Evolutionary conservation across 306 rosid genomes (phyloP), one percentile per base, ranked within the genome.

Genomic region (Castanea crenata): DNA sequence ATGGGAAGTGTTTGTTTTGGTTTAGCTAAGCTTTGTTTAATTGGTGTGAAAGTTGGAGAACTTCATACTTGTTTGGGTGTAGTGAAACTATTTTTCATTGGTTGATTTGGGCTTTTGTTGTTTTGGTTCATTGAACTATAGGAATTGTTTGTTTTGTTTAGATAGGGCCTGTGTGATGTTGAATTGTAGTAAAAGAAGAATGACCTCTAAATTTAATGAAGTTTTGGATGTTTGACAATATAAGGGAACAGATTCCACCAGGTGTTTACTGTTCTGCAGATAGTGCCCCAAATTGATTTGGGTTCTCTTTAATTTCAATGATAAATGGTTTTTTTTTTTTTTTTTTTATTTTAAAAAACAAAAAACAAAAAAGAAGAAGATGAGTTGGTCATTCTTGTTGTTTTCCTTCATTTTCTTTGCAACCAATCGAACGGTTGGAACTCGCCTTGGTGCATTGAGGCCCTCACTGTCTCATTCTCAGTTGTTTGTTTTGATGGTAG

Each of bases 401-500:
- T 10, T 59, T 25, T 23, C 29, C 32, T 20, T 29, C 31, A 9
- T 29, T 63, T 63, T 63, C 69, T 13, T 63, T 0, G 44, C 69
- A 63, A 63, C 41, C 20, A 63, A 29, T 27, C 5, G 3, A 9
- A 15, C 44, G 4, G 2, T 63, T 63, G 41, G 20, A 63, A 63
- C 69, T 63, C 14, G 38, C 19, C 41, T 4, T 63, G 38, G 31
- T 29, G 19, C 12, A 63, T 63, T 15, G 31, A 19, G 69, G 15
- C 44, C 31, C 4, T 19, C 15, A 67, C 32, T 57, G 69, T 27
- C 32, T 58, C 69, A 31, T 64, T 32, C 59, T 67, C 27, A 74
- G 25, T 35, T 46, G 21, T 46, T 76, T 82, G 67, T 35, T 56
- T 82, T 81, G 68, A 41, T 85, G 81, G 78, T 75, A 95, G 99